phyloP scores from a whole-genome alignment of 768 basidiomycete genomes.

The Asterophora parasitica region DNA sequence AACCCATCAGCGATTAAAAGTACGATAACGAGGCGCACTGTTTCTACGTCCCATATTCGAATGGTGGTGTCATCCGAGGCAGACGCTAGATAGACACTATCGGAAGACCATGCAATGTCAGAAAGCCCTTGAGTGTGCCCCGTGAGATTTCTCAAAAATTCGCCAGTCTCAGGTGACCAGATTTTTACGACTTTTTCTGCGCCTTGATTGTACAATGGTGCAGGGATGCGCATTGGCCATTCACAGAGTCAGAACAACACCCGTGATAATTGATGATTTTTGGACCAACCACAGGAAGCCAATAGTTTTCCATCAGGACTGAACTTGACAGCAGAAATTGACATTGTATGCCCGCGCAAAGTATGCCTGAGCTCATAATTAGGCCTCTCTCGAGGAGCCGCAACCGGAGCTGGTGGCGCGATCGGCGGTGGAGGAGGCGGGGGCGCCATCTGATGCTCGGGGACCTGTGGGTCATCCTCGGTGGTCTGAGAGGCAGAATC shows the following conservation, averaged over 20 bases:
- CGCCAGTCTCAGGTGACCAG: constrained; percentile 78
- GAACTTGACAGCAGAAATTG: constrained; percentile 88
- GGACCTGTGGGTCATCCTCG: constrained; percentile 78
- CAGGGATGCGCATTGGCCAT: background rate
- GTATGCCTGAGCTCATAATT: constrained; percentile 66
- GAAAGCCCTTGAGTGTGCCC: constrained; percentile 84
- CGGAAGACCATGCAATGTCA: constrained; percentile 84
- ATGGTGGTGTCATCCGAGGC: constrained; percentile 91
- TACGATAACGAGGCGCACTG: constrained; percentile 37
- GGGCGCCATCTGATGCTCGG: constrained; percentile 43
- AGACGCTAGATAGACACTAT: constrained; percentile 79
- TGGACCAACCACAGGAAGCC: constrained; percentile 77
- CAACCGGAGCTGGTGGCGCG: constrained; percentile 27
- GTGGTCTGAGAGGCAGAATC: constrained; percentile 79
- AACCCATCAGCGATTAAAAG: background rate
- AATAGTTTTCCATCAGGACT: constrained; percentile 82
- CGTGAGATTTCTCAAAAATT: constrained; percentile 66
- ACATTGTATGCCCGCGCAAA: constrained; percentile 72
- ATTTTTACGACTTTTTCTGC: constrained; percentile 78
- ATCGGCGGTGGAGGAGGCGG: constrained; percentile 32
- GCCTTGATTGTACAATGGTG: constrained; percentile 34
- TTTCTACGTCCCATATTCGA: constrained; percentile 84
- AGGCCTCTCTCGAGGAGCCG: constrained; percentile 43
- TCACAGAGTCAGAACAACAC: constrained; percentile 15
- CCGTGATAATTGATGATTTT: constrained; percentile 11